phyloP scores from a whole-genome alignment of 345 rosid genomes.

The Diplotaxis tenuifolia region DNA sequence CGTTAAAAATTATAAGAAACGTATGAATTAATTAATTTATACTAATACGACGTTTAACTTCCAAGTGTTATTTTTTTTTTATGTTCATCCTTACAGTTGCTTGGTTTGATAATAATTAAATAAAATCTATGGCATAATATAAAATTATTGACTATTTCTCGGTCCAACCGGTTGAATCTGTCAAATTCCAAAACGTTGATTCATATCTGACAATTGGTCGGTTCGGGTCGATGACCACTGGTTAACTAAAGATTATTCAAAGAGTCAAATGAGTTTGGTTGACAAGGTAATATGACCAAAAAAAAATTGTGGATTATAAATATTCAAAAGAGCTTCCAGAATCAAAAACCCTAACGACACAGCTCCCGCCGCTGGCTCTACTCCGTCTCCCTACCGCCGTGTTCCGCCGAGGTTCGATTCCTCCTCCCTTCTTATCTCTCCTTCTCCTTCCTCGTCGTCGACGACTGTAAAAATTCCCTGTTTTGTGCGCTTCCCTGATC shows the following conservation, averaged over 20 bases:
- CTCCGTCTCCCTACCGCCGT: slow-evolving; percentile 1
- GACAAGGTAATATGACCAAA: not conserved
- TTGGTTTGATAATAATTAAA: not conserved
- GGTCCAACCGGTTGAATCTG: not conserved
- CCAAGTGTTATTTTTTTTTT: not conserved
- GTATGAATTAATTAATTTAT: not conserved
- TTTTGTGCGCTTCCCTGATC: not conserved
- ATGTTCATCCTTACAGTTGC: not conserved
- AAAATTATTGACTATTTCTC: not conserved
- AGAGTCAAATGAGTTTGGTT: not conserved
- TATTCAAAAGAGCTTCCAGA: not conserved
- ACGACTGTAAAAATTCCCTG: not conserved
- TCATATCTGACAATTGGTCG: not conserved
- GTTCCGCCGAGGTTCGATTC: not conserved
- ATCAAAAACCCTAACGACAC: not conserved
- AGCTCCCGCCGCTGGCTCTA: slow-evolving; percentile 1
- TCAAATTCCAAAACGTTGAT: not conserved
- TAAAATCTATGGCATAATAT: not conserved
- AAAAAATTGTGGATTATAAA: not conserved
- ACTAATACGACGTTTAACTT: not conserved
- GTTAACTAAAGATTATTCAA: not conserved
- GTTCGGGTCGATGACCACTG: not conserved
- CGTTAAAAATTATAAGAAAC: not conserved
- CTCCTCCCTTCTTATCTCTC: not conserved
- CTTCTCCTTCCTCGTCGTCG: not conserved